Evolutionary conservation across 306 rosid species (phyloP).

Genomic region (Trichosanthes cucumerina): DNA sequence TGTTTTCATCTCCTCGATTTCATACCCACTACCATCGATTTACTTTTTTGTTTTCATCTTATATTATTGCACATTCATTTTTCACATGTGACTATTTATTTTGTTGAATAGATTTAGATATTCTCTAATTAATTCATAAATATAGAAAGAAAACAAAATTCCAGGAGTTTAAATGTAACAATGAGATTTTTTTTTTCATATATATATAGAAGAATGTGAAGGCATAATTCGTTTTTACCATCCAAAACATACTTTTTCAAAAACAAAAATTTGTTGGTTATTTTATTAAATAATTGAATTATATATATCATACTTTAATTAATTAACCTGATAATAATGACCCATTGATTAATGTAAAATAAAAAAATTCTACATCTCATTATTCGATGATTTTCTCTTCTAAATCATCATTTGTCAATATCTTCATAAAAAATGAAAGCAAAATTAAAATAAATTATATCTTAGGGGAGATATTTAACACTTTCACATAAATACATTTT

Average conservation of each 20-base stretch:
- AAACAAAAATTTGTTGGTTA: not conserved
- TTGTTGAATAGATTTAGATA: not conserved
- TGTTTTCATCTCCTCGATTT: conserved; percentile 4
- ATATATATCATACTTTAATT: not conserved
- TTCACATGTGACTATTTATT: not conserved
- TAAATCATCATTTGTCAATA: not conserved
- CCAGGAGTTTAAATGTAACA: not conserved
- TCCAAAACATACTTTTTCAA: too few species aligned
- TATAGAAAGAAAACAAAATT: not conserved
- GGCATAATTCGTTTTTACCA: too few species aligned
- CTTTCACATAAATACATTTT: not conserved
- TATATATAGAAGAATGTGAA: too few species aligned
- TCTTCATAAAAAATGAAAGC: not conserved
- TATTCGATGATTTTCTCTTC: not conserved
- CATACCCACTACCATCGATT: not conserved
- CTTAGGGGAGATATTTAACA: not conserved
- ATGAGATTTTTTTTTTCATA: not conserved
- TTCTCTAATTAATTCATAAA: not conserved
- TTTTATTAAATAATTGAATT: not conserved
- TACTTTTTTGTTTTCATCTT: not conserved
- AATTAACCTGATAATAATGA: not conserved
- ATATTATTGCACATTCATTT: not conserved
- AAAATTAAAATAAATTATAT: not conserved
- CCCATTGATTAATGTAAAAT: not conserved
- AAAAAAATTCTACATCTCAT: not conserved